Base-by-base conservation (phyloP, 176 grass and related monocot genomes). In the Oryza rufipogon region DNA sequence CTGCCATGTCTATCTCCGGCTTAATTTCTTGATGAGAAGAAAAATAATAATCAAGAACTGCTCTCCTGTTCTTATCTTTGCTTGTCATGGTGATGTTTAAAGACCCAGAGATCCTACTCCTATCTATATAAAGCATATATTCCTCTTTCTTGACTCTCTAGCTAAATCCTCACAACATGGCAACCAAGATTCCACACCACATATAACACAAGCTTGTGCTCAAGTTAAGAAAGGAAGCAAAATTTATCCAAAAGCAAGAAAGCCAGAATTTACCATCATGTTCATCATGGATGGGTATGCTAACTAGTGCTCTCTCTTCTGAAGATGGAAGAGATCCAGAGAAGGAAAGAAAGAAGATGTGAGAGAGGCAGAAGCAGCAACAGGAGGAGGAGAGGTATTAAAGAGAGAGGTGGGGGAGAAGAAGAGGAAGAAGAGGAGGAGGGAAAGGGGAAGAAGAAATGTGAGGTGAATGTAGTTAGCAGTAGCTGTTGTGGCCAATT, bases 181-280 rank as follows among this genome's bases (percentile, higher is more conserved):
- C 67, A 86, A 82, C 75, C 77, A 64, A 81, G 70, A 85, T 85
- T 60, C 73, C 25, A 82, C 76, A 38, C 64, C 71, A 41, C 9
- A 77, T 28, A 52, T 1, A 68, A 68, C 68, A 73, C 58, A 63
- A 23, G 2, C n/a, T 79, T 52, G 64, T 86, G 60, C 84, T 14
- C 49, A 86, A 83, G 70, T 48, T 61, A 74, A 78, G 74, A 78
- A 63, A 78, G 65, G 65, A 34, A 61, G 48, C 74, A 42, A n/a
- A 33, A 78, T 44, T 79, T 63, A 10, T 75, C 77, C 65, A 70
- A 66, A 48, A 83, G 85, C 89, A 82, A 80, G 64, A 79, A 63
- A 23, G 58, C 58, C n/a, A 23, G 41, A 90, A 83, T 68, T 90
- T 90, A 90, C 89, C 89, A 90, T 87, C 84, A 90, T 83, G 84